Evolutionary conservation across 2,329 filamentous ascomycete species (phyloP), one percentile per base, ranked within the genome.

Genomic region (Calonectria pseudoturangicola): DNA sequence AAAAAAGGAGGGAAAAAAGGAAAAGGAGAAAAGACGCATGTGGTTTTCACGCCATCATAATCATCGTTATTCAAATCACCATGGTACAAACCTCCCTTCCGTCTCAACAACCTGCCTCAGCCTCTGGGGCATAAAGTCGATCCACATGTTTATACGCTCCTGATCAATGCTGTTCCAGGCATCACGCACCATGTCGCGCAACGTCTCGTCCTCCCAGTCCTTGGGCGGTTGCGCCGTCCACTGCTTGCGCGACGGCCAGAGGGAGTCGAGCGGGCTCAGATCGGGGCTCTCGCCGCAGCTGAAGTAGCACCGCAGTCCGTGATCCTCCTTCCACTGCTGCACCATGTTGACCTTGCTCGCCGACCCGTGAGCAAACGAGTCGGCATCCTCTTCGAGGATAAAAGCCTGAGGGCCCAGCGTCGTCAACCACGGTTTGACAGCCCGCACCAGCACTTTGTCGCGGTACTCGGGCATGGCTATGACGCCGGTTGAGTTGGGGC

Each of bases 241-340:
- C 70, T 82, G 81, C 79, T 85, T 85, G 50, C 76, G 72, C 21
- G 73, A 50, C 60, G 83, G 83, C 83, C 83, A 85, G 15, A 84
- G 72, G 30, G 80, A 79, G 70, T 85, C 83, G 28, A 85, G 76
- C 9, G 82, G 83, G 74, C 76, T 83, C 58, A 85, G 74, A 68
- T 85, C 83, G 5, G 83, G 83, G 58, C 83, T 83, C 56, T 85
- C 83, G 8, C 83, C 80, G 67, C 83, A 84, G 75, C 78, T 84
- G 69, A 83, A 84, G 70, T 83, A 75, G 75, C 78, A 80, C 30
- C 79, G 76, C 33, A 85, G 73, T 1, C 77, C 79, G 47, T 83
- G 77, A 39, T 74, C 77, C 15, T 83, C 81, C 70, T 84, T 85
- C 83, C 83, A 84, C 75, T 81, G 75, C 75, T 84, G 83, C 30